A percentile compares a stretch with the other conserved stretches of the same genome.
These are phyloP conservation scores for Annulohypoxylon stygium DNA, from an alignment of 495 filamentous ascomycete genomes.

Conservation along the genomic window DNA sequence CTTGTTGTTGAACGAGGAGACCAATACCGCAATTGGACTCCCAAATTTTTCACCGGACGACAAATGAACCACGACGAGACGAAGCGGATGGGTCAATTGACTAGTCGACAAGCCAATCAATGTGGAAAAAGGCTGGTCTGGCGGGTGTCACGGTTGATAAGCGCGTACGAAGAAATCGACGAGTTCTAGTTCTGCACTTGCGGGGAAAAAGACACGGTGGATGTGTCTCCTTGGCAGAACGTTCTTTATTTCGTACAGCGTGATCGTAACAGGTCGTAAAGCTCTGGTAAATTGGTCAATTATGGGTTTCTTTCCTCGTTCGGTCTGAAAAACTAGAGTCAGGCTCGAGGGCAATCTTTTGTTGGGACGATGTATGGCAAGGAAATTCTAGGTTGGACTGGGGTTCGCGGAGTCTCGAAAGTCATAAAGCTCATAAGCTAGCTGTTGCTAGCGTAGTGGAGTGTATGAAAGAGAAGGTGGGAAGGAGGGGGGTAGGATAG, in stretches of 20 bases:
- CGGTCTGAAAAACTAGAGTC: constrained; percentile 30
- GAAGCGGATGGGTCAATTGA: constrained; percentile 33
- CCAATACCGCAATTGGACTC: constrained; percentile 38
- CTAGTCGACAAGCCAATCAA: constrained; percentile 30
- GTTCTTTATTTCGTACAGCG: constrained; percentile 40
- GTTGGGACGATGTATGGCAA: constrained; percentile 14
- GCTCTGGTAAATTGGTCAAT: constrained; percentile 40
- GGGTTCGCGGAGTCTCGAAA: constrained; percentile 27
- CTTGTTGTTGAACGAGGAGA: constrained; percentile 33
- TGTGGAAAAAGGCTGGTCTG: constrained; percentile 16
- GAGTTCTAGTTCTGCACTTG: constrained; percentile 33
- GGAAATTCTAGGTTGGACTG: constrained; percentile 16
- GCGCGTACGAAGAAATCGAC: constrained; percentile 37
- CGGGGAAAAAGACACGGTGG: constrained; percentile 32
- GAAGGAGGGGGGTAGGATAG: constrained; percentile 16
- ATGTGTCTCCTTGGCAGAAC: constrained; percentile 34
- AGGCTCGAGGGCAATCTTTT: constrained; percentile 32
- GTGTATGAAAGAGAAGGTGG: constrained; percentile 25
- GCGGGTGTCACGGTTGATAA: constrained; percentile 22
- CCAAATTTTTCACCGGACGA: constrained; percentile 19
- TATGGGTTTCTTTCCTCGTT: constrained; percentile 24
- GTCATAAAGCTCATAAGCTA: background rate
- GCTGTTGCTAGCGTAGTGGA: constrained; percentile 20
- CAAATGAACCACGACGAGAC: constrained; percentile 9
- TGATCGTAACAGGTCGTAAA: constrained; percentile 48